Evolutionary conservation across 495 filamentous ascomycete species (phyloP).

Genomic region (Neurospora sp.): DNA sequence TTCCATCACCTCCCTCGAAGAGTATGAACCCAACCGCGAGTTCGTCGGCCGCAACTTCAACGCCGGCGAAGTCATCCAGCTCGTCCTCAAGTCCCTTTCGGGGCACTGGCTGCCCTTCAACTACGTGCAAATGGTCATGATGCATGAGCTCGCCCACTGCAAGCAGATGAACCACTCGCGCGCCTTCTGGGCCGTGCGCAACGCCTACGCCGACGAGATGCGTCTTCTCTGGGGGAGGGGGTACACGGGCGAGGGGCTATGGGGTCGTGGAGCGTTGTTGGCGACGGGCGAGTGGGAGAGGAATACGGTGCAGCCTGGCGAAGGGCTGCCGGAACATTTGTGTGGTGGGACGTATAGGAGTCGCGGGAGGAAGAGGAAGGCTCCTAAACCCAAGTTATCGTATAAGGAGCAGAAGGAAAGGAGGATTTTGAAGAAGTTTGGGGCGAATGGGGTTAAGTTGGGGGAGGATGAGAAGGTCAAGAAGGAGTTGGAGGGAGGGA

Average conservation of each 20-base stretch:
- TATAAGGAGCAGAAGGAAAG: conserved; percentile 57
- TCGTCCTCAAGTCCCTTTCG: conserved; percentile 56
- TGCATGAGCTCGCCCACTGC: conserved; percentile 71
- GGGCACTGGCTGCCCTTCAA: conserved; percentile 64
- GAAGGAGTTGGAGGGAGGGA: conserved; percentile 55
- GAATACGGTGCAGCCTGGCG: conserved; percentile 38
- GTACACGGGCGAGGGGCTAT: conserved; percentile 70
- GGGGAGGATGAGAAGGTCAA: conserved; percentile 57
- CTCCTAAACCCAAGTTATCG: conserved; percentile 34
- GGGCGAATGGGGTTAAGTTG: conserved; percentile 51
- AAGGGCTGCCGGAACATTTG: conserved; percentile 50
- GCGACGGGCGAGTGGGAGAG: conserved; percentile 46
- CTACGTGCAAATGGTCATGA: conserved; percentile 80
- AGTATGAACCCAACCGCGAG: conserved; percentile 63
- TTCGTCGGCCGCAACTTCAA: conserved; percentile 79
- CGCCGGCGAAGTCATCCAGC: conserved; percentile 70
- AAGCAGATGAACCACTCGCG: conserved; percentile 75
- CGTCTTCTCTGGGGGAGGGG: conserved; percentile 49
- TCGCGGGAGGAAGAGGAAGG: conserved; percentile 39
- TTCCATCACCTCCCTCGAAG: conserved; percentile 62
- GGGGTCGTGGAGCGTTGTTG: conserved; percentile 56
- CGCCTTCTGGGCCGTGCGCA: conserved; percentile 64
- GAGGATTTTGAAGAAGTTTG: conserved; percentile 66
- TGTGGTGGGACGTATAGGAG: conserved; percentile 63
- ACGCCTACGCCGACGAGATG: conserved; percentile 56